A percentile compares a stretch with the other conserved stretches of the same genome.
phyloP scores from a whole-genome alignment of 208 protist species.

The Leishmania tarentolae region DNA sequence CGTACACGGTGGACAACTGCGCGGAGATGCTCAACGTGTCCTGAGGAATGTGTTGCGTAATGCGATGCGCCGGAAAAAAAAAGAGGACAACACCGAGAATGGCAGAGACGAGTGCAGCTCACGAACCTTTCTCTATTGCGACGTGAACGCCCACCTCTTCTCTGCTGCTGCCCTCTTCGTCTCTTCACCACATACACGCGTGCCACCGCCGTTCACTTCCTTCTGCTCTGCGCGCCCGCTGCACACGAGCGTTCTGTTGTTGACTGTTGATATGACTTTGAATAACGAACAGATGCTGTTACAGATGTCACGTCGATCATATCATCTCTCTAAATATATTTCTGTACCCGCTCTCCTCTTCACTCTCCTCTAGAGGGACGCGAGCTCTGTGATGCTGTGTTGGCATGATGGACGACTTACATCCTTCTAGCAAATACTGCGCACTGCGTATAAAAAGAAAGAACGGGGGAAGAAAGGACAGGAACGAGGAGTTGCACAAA shows the following conservation, averaged over 20 bases:
- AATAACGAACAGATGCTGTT: constrained; percentile 2
- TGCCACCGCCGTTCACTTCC: not conserved
- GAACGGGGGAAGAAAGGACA: not conserved
- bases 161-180: not conserved
- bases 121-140: not conserved
- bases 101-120: not conserved
- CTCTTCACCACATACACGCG: not conserved
- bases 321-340: not conserved
- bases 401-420: not conserved
- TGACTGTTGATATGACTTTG: not conserved
- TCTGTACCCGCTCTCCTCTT: not conserved
- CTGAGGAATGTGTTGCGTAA: not conserved
- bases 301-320: not conserved
- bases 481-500: not conserved
- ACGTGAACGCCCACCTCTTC: not conserved
- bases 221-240: not conserved
- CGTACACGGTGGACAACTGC: constrained; percentile 41
- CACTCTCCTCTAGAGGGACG: not conserved
- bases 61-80: not conserved
- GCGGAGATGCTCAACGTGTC: constrained; percentile 40
- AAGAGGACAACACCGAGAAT: not conserved
- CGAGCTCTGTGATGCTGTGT: not conserved
- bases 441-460: not conserved
- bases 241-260: not conserved
- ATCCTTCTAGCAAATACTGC: not conserved